Conservation (phyloP, 345 rosid genomes). For the Viola odorata region DNA sequence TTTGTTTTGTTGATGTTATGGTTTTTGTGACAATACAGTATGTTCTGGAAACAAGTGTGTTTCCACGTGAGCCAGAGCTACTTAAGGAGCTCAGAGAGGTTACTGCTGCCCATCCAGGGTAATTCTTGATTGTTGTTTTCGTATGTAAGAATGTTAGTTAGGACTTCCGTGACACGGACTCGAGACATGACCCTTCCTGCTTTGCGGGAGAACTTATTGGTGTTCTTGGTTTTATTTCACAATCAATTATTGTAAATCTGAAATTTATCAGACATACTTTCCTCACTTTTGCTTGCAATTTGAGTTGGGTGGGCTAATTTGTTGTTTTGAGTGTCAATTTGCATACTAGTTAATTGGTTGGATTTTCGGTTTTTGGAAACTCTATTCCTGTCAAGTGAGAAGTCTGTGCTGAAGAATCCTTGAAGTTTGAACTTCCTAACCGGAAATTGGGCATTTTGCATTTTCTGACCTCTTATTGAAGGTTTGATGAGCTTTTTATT, state of each 20-base stretch:
- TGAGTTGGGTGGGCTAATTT: too few species aligned
- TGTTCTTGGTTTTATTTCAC: too few species aligned
- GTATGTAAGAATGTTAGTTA: neutral
- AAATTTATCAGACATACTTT: too few species aligned
- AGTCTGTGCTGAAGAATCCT: too few species aligned
- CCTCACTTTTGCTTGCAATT: too few species aligned
- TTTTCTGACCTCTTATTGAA: neutral
- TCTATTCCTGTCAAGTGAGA: too few species aligned
- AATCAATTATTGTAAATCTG: too few species aligned
- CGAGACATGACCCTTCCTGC: too few species aligned
- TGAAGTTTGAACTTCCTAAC: neutral
- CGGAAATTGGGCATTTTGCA: neutral
- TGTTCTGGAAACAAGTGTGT: slow-evolving; percentile 58
- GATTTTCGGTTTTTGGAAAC: too few species aligned
- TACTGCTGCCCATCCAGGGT: slow-evolving; percentile 52
- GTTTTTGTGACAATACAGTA: slow-evolving; percentile 53
- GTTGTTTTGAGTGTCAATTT: too few species aligned
- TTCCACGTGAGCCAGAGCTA: slow-evolving; percentile 56
- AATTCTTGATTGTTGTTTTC: neutral
- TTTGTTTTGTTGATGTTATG: neutral
- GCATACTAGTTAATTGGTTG: neutral
- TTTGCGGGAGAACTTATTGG: too few species aligned
- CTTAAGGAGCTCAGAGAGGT: slow-evolving; percentile 58
- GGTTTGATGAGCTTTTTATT: neutral
- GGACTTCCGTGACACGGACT: too few species aligned